phyloP scores from a whole-genome alignment of 306 rosid species.

The Prunus kanzakura region DNA sequence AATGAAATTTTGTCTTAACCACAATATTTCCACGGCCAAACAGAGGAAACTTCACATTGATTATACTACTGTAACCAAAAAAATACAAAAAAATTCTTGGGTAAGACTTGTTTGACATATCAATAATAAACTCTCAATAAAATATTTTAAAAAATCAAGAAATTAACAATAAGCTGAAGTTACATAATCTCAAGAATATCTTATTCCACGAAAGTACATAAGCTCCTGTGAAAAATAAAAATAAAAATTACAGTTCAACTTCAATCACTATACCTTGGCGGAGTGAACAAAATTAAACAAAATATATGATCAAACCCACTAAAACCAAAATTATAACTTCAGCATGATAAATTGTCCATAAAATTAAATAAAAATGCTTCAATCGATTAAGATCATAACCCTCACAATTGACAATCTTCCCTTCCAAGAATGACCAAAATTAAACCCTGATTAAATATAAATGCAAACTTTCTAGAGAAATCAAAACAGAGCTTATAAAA shows the following conservation, averaged over 20 bases:
- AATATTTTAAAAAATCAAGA: no score
- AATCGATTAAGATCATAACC: background rate
- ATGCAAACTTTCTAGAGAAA: background rate
- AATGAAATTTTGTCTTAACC: background rate
- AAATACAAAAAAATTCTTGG: no score
- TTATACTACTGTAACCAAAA: no score
- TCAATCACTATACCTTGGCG: background rate
- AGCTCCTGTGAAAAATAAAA: background rate
- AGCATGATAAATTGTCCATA: background rate
- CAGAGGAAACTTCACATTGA: no score
- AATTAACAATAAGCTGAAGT: background rate
- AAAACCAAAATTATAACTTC: background rate
- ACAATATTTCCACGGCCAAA: background rate
- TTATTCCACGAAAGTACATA: background rate
- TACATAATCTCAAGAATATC: background rate
- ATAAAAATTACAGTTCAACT: background rate
- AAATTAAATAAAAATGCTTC: background rate
- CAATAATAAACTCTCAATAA: no score
- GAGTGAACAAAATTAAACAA: background rate
- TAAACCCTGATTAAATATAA: background rate
- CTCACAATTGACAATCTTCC: background rate
- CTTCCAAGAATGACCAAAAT: background rate
- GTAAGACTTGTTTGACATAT: no score
- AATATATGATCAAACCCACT: background rate
- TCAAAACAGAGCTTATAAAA: background rate